Conservation (phyloP, 192 early-diverging fungal species). For the Rhizoclosmatium globosum region DNA sequence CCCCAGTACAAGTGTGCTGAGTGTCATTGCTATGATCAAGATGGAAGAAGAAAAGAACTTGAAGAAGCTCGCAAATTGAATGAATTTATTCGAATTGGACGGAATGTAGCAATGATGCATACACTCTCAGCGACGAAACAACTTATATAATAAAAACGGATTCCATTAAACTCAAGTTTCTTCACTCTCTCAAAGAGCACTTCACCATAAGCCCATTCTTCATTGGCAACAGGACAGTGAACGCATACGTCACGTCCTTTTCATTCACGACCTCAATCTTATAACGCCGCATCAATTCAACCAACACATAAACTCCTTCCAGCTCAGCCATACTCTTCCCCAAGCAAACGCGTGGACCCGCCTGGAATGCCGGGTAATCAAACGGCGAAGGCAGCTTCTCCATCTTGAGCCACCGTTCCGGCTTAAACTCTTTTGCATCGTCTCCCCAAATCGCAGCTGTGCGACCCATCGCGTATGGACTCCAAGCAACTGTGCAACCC, state of each 20-base stretch:
- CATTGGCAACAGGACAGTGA: constrained; percentile 38
- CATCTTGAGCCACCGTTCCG: constrained; percentile 70
- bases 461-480: constrained; percentile 60
- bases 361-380: constrained; percentile 35
- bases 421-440: constrained; percentile 67
- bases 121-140: too few species aligned
- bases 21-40: constrained; percentile 29
- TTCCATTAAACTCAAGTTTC: neutral
- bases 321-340: constrained; percentile 4
- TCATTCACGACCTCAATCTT: constrained; percentile 30
- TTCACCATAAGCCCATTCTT: constrained; percentile 20
- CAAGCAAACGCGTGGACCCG: constrained; percentile 52
- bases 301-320: constrained; percentile 49
- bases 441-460: constrained; percentile 65
- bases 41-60: constrained; percentile 35
- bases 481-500: constrained; percentile 61
- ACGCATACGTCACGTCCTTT: constrained; percentile 28
- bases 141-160: too few species aligned
- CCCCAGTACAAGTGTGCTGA: constrained; percentile 80
- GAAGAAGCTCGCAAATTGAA: constrained; percentile 5
- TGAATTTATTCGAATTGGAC: neutral
- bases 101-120: too few species aligned
- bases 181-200: neutral
- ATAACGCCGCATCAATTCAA: constrained; percentile 35
- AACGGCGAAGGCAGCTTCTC: constrained; percentile 33